phyloP scores from a whole-genome alignment of 169 alveolate genomes.

The Plasmodium ovale region DNA sequence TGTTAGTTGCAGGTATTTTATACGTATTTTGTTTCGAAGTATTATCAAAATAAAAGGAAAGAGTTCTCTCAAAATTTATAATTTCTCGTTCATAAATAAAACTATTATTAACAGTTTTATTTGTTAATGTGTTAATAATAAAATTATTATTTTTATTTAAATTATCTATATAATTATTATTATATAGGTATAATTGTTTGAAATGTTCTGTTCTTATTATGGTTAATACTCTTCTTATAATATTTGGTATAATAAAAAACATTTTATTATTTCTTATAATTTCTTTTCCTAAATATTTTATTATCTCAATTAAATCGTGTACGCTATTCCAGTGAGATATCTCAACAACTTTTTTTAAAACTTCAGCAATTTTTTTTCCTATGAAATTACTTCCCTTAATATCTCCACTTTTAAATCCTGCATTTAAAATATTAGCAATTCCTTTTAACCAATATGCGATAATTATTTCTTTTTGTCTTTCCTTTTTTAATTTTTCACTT shows the following conservation, averaged over 20 bases:
- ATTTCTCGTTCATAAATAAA: slow-evolving; percentile 58
- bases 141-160: slow-evolving; percentile 45
- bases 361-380: slow-evolving; percentile 71
- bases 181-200: slow-evolving; percentile 63
- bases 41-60: slow-evolving; percentile 64
- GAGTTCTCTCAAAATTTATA: slow-evolving; percentile 44
- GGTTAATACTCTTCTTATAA: slow-evolving; percentile 68
- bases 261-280: slow-evolving; percentile 71
- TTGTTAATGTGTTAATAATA: slow-evolving; percentile 15
- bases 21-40: slow-evolving; percentile 32
- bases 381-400: slow-evolving; percentile 58
- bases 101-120: slow-evolving; percentile 13
- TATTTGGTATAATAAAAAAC: slow-evolving; percentile 48
- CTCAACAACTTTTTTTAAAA: slow-evolving; percentile 58
- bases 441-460: slow-evolving; percentile 74
- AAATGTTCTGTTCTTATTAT: slow-evolving; percentile 67
- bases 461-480: slow-evolving; percentile 65
- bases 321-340: slow-evolving; percentile 67
- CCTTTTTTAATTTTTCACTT: slow-evolving; percentile 48
- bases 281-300: slow-evolving; percentile 72
- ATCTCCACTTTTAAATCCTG: slow-evolving; percentile 66
- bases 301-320: slow-evolving; percentile 66
- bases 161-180: slow-evolving; percentile 67
- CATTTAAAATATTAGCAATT: slow-evolving; percentile 34
- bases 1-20: slow-evolving; percentile 68